Base-by-base conservation (phyloP, 2,329 filamentous ascomycete species). In the Ceratocystis cacaofunesta region DNA sequence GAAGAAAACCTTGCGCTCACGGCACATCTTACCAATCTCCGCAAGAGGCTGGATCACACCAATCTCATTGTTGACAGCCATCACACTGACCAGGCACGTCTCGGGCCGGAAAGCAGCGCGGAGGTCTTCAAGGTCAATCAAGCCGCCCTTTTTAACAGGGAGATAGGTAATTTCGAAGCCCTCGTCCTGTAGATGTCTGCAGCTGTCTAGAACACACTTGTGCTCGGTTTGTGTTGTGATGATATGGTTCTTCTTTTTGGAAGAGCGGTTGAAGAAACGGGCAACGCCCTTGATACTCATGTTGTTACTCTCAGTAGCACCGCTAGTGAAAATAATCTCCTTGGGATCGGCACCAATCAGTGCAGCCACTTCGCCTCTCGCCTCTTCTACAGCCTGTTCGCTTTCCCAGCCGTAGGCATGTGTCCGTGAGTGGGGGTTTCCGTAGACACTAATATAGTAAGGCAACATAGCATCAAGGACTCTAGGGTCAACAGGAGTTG, bases 221-320 rank as follows among this genome's bases (percentile, higher is more conserved):
- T 99, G 94, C 77, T 99, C 94, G 0, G 94, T 99, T 78, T 97
- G 94, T 48, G 86, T 90, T 28, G 94, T 99, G 75, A 99, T 91
- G 75, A 99, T 91, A 72, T 99, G 92, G 76, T 99, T 94, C 78
- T 89, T 96, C 85, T 97, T 97, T 84, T 96, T 96, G 71, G 91
- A 92, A 1, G 85, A 86, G 66, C 90, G 85, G 70, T 90, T 91
- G 74, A 96, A 96, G 78, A 99, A 99, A 69, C 92, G 84, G 22
- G 94, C 92, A 7, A 99, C 92, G 69, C 94, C 94, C 78, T 99
- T 99, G 78, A 99, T 90, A 76, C 91, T 96, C 94, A 99, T 99
- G 73, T 99, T 99, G 78, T 99, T 99, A 74, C 91, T 96, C 79
- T 99, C 94, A 0, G 94, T 99, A 17, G 94, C 94, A 65, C 94